Evolutionary conservation across 73 alveolate genomes (phyloP), one percentile per base, ranked within the genome.

Genomic region (Paramecium sexaurelia): DNA sequence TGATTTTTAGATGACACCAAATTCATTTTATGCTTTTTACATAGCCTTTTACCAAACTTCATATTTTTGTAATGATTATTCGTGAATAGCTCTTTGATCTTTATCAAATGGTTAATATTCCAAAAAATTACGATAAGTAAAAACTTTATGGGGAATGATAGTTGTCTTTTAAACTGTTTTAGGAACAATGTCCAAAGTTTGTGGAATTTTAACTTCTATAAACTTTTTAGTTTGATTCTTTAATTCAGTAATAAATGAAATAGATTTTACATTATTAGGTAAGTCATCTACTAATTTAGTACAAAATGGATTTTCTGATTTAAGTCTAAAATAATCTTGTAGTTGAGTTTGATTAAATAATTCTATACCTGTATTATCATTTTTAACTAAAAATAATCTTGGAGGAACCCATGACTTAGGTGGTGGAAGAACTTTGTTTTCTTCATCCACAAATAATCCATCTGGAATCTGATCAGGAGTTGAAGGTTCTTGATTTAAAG

Each of bases 401-500:
- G 97, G 97, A 19, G 94, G 94, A 56, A 94, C 93, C 67, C 95
- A 92, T 7, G 96, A 55, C 41, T 95, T 94, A 1, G 98, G 98
- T 41, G 96, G 96, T 43, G 97, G 97, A 20, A 96, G 92, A 82
- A 96, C 95, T 89, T 94, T 96, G 39, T 95, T 92, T 55, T 94
- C 98, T 67, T 94, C 96, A 84, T 96, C 97, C 0, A 96, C 92
- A 82, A 82, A 94, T 75, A 94, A 95, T 1, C 98, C 98, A 91
- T 96, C 98, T 35, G 68, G 84, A 32, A 90, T 45, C 1, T 73
- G 55, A 73, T 95, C 96, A 24, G 98, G 98, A 6, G 97, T 84
- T 26, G 85, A 55, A 7, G 98, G 98, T 78, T 92, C 94, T 67
- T 96, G 57, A 83, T 83, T 75, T n/a, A 91, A 73, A 17, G 78